Percentiles rank a stretch among this genome's conserved stretches.
phyloP scores from a whole-genome alignment of 441 rosid species.

The Codiaeum variegatum region DNA sequence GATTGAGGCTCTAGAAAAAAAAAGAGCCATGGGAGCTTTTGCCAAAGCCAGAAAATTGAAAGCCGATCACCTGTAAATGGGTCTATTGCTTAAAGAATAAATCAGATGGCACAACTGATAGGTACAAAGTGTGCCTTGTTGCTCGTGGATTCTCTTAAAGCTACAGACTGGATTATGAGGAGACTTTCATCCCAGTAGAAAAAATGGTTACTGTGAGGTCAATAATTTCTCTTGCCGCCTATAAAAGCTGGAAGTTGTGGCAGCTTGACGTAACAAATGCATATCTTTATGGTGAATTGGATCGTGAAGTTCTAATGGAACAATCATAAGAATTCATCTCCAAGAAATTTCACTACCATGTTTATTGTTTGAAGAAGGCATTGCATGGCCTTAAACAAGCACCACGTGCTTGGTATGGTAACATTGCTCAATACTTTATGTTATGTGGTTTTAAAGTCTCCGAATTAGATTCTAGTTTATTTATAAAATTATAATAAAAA shows the following conservation, averaged over 20 bases:
- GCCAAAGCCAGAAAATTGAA: not conserved
- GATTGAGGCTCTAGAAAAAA: not conserved
- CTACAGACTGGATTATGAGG: not conserved
- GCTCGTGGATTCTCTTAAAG: not conserved
- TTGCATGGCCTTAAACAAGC: no score
- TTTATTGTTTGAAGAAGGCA: no score
- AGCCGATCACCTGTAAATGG: not conserved
- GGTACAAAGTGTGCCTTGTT: not conserved
- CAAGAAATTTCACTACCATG: no score
- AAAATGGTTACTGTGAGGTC: not conserved
- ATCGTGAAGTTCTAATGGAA: no score
- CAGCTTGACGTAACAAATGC: no score
- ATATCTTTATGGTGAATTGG: no score
- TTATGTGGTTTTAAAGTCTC: no score
- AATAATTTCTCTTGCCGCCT: not conserved
- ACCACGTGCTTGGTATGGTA: no score
- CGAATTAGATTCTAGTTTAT: no score
- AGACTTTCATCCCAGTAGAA: not conserved
- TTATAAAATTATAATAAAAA: no score
- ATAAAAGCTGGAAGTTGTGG: not conserved
- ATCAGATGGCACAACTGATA: not conserved
- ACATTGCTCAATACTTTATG: no score
- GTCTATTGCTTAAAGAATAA: not conserved
- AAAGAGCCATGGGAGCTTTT: not conserved
- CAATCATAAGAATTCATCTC: no score